phyloP scores from a whole-genome alignment of 352 stramenopile species.

The Phytophthora pini region DNA sequence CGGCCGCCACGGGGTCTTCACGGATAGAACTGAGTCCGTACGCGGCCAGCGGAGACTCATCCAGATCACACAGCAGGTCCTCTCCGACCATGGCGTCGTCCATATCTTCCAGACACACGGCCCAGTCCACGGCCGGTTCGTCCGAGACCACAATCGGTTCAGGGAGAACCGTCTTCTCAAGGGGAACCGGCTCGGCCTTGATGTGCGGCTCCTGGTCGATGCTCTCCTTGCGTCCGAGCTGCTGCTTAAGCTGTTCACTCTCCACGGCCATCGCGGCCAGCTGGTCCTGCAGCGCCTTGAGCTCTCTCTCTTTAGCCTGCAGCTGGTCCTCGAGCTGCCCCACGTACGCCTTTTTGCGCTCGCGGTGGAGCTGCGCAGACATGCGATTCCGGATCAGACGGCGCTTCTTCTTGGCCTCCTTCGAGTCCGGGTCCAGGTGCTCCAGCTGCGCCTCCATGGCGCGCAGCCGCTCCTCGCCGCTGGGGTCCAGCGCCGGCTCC shows the following conservation, averaged over 20 bases:
- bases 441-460: conserved; percentile 87
- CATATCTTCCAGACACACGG: conserved; percentile 59
- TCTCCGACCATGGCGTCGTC: conserved; percentile 65
- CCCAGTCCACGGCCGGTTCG: conserved; percentile 54
- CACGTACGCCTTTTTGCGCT: conserved; percentile 91
- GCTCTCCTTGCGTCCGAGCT: conserved; percentile 36
- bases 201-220: conserved; percentile 40
- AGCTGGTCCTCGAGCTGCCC: conserved; percentile 87
- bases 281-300: conserved; percentile 79
- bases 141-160: conserved; percentile 39
- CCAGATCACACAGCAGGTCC: conserved; percentile 77
- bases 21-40: conserved; percentile 40
- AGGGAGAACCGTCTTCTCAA: conserved; percentile 29
- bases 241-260: conserved; percentile 66
- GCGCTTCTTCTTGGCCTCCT: conserved; percentile 91
- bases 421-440: conserved; percentile 86
- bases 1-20: conserved; percentile 34
- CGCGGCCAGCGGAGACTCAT: conserved; percentile 62
- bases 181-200: conserved; percentile 60
- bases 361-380: conserved; percentile 86
- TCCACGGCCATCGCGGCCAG: conserved; percentile 74
- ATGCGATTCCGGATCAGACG: conserved; percentile 90
- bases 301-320: conserved; percentile 80
- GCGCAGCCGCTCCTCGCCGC: conserved; percentile 79
- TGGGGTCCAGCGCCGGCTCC: conserved; percentile 57